Conservation (phyloP, 78 protist species). For the Dictyostelium firmibasis region DNA sequence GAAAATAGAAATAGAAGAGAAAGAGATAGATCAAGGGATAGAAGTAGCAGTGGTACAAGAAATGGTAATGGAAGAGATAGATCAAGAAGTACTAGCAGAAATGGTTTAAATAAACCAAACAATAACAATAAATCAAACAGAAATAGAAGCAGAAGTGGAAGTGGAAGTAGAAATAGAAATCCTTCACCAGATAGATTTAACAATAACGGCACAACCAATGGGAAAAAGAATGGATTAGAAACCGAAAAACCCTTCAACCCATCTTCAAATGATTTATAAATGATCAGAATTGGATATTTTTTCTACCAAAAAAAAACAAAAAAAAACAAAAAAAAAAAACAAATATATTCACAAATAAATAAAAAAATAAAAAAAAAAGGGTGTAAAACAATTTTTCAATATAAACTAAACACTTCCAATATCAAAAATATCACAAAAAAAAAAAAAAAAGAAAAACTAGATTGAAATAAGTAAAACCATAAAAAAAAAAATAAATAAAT, state of each 20-base stretch:
- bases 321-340: not conserved
- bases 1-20: not conserved
- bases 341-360: no score
- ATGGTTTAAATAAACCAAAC: not conserved
- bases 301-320: not conserved
- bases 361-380: no score
- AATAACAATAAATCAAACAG: not conserved
- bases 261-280: not conserved
- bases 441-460: no score
- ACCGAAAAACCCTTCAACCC: not conserved
- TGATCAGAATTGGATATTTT: not conserved
- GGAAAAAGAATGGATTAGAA: not conserved
- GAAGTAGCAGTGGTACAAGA: not conserved
- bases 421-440: no score
- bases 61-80: conserved; percentile 17
- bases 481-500: no score
- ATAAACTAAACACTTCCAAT: no score
- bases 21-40: not conserved
- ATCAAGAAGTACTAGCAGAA: not conserved
- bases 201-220: not conserved
- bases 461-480: no score
- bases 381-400: no score
- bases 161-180: not conserved
- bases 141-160: not conserved
- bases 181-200: not conserved